Evolutionary conservation across 176 grass and related monocot genomes (phyloP).

Genomic region (Puccinellia tenuiflora): DNA sequence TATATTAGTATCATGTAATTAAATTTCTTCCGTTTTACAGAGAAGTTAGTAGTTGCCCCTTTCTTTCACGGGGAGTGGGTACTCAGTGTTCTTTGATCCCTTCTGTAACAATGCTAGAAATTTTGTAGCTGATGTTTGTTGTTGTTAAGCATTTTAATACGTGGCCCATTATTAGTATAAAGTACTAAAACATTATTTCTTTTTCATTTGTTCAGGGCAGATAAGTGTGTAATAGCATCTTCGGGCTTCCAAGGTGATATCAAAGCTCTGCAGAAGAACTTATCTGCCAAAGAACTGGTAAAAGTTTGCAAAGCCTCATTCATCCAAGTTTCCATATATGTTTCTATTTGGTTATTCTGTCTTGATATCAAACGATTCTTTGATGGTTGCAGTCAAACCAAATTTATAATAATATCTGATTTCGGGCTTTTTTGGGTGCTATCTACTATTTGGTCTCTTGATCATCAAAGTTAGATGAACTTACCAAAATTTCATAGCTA

Average conservation of each 20-base stretch:
- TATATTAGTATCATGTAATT: neutral
- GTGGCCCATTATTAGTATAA: neutral
- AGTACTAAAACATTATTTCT: neutral
- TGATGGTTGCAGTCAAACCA: neutral
- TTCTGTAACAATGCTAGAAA: neutral
- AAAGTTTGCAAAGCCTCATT: neutral
- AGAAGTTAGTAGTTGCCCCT: neutral
- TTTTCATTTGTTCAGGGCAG: constrained; percentile 46
- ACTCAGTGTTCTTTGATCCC: neutral
- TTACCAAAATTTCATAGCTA: neutral
- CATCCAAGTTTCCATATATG: neutral
- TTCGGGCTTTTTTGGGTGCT: neutral
- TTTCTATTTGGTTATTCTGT: neutral
- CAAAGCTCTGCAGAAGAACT: constrained; percentile 94
- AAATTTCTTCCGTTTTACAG: neutral
- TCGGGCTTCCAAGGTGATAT: constrained; percentile 98
- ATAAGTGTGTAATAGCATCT: constrained; percentile 80
- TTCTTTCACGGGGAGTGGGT: neutral
- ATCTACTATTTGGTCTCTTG: neutral
- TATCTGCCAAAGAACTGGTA: constrained; percentile 77
- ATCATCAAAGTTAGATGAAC: neutral
- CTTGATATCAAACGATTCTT: neutral
- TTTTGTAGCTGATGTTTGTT: neutral
- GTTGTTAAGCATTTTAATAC: neutral
- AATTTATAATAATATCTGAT: neutral